These are phyloP conservation scores for Sordariomycetes sp. DNA, from an alignment of 2,329 filamentous ascomycete species.

Conservation along the genomic window DNA sequence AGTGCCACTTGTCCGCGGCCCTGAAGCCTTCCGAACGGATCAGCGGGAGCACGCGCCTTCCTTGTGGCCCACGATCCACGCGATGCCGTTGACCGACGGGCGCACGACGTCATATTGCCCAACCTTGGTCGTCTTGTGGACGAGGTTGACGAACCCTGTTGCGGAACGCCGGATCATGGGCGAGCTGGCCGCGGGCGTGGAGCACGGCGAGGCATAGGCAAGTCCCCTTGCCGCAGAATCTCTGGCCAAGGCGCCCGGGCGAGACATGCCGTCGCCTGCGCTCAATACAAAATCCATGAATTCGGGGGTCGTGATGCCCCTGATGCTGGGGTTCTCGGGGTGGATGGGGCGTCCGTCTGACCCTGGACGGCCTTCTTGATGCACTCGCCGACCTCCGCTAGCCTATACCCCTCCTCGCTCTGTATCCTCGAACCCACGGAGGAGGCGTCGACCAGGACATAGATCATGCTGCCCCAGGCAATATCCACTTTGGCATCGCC, in stretches of 20 bases:
- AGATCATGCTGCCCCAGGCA: slow-evolving; percentile 22
- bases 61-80: slow-evolving; percentile 33
- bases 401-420: slow-evolving; percentile 17
- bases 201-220: slow-evolving; percentile 30
- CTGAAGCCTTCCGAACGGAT: slow-evolving; percentile 27
- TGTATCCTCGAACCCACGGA: slow-evolving; percentile 23
- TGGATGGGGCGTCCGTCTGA: slow-evolving; percentile 25
- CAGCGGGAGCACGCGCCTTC: slow-evolving; percentile 28
- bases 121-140: slow-evolving; percentile 23
- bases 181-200: slow-evolving; percentile 25
- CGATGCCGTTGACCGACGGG: slow-evolving; percentile 28
- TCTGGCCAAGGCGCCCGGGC: slow-evolving; percentile 32
- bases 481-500: slow-evolving; percentile 28
- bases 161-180: slow-evolving; percentile 22
- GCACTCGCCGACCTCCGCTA: slow-evolving; percentile 29
- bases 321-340: slow-evolving; percentile 28
- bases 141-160: slow-evolving; percentile 27
- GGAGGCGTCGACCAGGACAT: slow-evolving; percentile 15
- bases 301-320: slow-evolving; percentile 26
- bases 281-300: slow-evolving; percentile 22
- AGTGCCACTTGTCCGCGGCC: background rate
- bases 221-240: slow-evolving; percentile 33
- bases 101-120: slow-evolving; percentile 26
- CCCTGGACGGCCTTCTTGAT: slow-evolving; percentile 27
- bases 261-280: slow-evolving; percentile 21